These are phyloP conservation scores for Aspergillus saccharolyticus DNA, from an alignment of 495 filamentous ascomycete genomes.

Conservation along the genomic window DNA sequence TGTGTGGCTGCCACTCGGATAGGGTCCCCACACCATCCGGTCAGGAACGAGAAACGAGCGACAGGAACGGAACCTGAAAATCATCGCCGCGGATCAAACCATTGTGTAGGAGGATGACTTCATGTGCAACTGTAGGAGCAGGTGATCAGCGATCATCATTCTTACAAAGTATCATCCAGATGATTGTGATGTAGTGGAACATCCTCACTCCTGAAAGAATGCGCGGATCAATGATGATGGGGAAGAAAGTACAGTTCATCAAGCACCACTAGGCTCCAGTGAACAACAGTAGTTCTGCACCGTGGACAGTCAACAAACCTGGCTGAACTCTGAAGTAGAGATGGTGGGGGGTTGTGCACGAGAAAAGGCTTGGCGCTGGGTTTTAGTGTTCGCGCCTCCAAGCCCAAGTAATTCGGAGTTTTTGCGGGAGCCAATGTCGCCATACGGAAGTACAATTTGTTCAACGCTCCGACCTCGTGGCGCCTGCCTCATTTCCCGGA, in stretches of 20 bases:
- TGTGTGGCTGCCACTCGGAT: slow-evolving; percentile 8
- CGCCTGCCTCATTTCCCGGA: neutral
- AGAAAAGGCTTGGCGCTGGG: neutral
- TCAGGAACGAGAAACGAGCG: slow-evolving; percentile 24
- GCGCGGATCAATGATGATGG: neutral
- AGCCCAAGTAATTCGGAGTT: neutral
- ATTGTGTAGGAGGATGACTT: slow-evolving; percentile 16
- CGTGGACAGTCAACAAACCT: neutral
- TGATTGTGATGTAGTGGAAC: neutral
- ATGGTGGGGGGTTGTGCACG: neutral
- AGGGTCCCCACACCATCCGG: slow-evolving; percentile 2
- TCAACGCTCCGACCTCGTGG: slow-evolving; percentile 1
- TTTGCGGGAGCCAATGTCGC: neutral
- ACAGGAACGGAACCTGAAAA: slow-evolving; percentile 8
- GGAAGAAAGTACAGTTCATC: neutral
- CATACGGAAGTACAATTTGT: neutral
- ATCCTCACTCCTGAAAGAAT: neutral
- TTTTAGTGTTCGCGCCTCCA: neutral
- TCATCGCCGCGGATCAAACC: slow-evolving; percentile 10
- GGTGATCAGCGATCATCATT: neutral
- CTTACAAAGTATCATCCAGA: neutral
- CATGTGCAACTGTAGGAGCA: slow-evolving; percentile 6
- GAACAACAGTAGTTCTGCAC: too few relatives aligned
- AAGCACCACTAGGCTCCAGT: neutral
- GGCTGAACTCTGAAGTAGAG: neutral